These are phyloP conservation scores for Diplodia intermedia DNA, from an alignment of 2,329 filamentous ascomycete species.

Conservation along the genomic window DNA sequence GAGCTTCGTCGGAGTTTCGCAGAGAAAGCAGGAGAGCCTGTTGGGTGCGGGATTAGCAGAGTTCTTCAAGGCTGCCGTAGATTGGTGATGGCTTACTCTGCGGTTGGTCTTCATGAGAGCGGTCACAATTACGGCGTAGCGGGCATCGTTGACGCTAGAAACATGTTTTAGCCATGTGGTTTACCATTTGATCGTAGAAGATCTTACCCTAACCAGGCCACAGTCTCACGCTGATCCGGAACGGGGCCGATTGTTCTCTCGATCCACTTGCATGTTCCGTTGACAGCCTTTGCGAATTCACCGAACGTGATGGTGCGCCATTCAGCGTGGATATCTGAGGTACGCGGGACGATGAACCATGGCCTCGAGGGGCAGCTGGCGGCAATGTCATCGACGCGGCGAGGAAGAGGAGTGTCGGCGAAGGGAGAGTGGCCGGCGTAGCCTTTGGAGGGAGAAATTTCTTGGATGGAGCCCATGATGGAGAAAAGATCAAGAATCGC, in stretches of 20 bases:
- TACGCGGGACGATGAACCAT: constrained; percentile 21
- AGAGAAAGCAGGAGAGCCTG: constrained; percentile 30
- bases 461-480: constrained; percentile 29
- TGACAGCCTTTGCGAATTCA: constrained; percentile 24
- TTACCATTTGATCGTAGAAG: no score
- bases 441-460: background rate
- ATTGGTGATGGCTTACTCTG: constrained; percentile 7
- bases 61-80: background rate
- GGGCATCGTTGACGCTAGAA: constrained; percentile 26
- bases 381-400: constrained; percentile 30
- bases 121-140: constrained; percentile 1
- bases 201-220: constrained; percentile 30
- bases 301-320: constrained; percentile 27
- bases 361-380: constrained; percentile 23
- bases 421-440: constrained; percentile 25
- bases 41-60: background rate
- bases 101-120: constrained; percentile 29
- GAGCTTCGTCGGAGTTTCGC: constrained; percentile 30
- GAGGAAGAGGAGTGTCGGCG: constrained; percentile 22
- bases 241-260: constrained; percentile 27
- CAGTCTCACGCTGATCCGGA: constrained; percentile 24
- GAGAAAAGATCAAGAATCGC: background rate
- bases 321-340: constrained; percentile 20
- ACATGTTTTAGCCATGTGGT: background rate
- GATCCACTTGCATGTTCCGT: constrained; percentile 28